Percentiles rank a stretch among this genome's conserved stretches.
These are phyloP conservation scores for Picea abies DNA, from an alignment of 83 land plant genomes.

Conservation along the genomic window DNA sequence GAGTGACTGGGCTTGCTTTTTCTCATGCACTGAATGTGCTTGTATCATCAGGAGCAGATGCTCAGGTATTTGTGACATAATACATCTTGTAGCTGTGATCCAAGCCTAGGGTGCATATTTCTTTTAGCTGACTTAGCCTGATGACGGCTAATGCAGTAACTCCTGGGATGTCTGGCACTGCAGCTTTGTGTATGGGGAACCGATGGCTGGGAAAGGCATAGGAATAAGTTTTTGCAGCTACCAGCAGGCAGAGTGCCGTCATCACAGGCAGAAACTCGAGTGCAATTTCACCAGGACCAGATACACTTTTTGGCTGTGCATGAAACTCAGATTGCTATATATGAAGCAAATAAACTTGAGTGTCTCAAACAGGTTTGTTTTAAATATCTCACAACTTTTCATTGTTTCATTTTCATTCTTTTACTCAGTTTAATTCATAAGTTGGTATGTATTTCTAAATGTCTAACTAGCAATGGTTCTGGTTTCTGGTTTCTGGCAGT, in stretches of 20 bases:
- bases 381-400: not conserved
- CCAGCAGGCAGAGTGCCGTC: conserved; percentile 61
- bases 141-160: conserved; percentile 4
- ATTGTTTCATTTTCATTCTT: not conserved
- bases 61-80: conserved; percentile 40
- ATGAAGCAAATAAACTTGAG: conserved; percentile 66
- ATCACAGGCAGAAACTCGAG: conserved; percentile 62
- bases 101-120: conserved; percentile 1
- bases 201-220: conserved; percentile 82
- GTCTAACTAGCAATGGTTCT: not conserved
- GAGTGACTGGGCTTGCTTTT: conserved; percentile 73
- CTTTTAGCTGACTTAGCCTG: not conserved
- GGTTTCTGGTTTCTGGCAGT: conserved; percentile 36
- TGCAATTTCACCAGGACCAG: conserved; percentile 80
- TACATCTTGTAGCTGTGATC: not conserved
- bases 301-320: conserved; percentile 70
- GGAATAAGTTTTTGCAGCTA: conserved; percentile 50
- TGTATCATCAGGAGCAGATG: conserved; percentile 80
- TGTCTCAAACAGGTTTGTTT: conserved; percentile 68
- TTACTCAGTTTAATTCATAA: not conserved
- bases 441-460: not conserved
- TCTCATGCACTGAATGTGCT: conserved; percentile 61
- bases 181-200: conserved; percentile 70
- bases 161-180: conserved; percentile 13
- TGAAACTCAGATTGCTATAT: conserved; percentile 83